Base-by-base conservation (phyloP, 768 basidiomycete species). In the Suillus fuscotomentosus region DNA sequence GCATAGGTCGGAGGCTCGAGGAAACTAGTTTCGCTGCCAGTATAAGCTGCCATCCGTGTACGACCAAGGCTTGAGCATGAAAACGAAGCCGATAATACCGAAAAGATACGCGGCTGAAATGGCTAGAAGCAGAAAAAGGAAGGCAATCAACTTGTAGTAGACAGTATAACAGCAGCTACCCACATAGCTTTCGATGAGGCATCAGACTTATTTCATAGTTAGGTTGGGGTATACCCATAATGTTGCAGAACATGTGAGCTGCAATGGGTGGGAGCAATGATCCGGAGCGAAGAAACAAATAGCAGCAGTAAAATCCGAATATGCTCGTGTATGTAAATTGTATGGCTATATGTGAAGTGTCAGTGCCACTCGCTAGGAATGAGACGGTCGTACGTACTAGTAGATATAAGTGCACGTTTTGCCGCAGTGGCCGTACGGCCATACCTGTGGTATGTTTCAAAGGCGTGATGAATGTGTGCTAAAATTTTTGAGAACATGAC, bases 391-490 rank as follows among this genome's bases (percentile, higher is more conserved):
- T 24, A 64, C 87, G 45, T 70, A 93, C 93, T 61, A 48, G 79
- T 83, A 41, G 78, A 77, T 20, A 90, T 66, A 14, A 83, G 63
- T 0, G 96, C 93, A 15, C 79, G 83, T 63, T 86, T 80, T 3
- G 89, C 77, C 0, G 95, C 95, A n/a, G 75, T 72, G 10, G 66
- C 56, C 1, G 84, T 94, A 39, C 89, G 79, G 1, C 97, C 97
- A 64, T 86, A 85, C 15, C 85, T 85, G 65, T 88, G 86, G 73
- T 86, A 99, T 0, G 81, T 85, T 65, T 99, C 97, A 85, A 88
- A 92, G 15, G 89, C 94, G 70, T 99, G 97, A 70, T 99, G 97
- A 1, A 88, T 77, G 72, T 99, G 97, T 2, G 97, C 97, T 95
- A 68, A 34, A 36, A 60, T 54, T 54, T 54, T 59, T 47, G 42